Evolutionary conservation across 202 grass and related monocot genomes (phyloP), one percentile per base, ranked within the genome.

Genomic region (Zizania palustris): DNA sequence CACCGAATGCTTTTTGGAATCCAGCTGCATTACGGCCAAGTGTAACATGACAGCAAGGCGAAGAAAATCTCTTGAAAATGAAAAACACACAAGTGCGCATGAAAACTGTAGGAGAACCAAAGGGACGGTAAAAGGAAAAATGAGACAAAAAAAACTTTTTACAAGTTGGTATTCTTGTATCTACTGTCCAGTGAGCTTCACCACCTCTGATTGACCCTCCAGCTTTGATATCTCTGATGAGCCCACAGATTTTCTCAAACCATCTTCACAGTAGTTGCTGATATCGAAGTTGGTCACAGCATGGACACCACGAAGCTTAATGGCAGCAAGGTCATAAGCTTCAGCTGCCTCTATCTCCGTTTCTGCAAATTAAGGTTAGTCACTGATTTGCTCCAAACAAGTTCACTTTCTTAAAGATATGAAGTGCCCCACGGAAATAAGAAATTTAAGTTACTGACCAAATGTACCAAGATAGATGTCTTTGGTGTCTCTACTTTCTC

Each of bases 401-500:
- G 10, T 14, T 48, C 1, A 3, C 7, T 22, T 53, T 15, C 19
- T 33, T 56, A 43, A 53, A 35, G 9, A 9, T 60, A 50, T 55
- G 20, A 48, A 65, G 72, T 59, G 38, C 45, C 6, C 62, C 6
- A 79, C 59, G 60, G 33, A 68, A 45, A 66, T 9, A 60, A 41
- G 14, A 64, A 65, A 22, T 39, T n/a, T 57, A 67, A 19, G 59
- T 51, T 70, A 68, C 89, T 74, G 82, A 98, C 96, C 91, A 46
- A 95, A 98, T 9, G 96, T 99, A 62, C 96, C 96, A 68, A 99
- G 92, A 70, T 99, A 99, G 76, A 99, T 99, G 48, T 99, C 96
- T 83, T 99, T 99, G 39, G 96, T 93, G 45, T 99, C 96, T 81
- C 92, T 90, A 78, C 83, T 94, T 67, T 94, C 91, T 34, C 96